Percentiles rank a stretch among this genome's conserved stretches.
phyloP scores from a whole-genome alignment of 148 eudicot genomes.

The Chenopodium formosanum region DNA sequence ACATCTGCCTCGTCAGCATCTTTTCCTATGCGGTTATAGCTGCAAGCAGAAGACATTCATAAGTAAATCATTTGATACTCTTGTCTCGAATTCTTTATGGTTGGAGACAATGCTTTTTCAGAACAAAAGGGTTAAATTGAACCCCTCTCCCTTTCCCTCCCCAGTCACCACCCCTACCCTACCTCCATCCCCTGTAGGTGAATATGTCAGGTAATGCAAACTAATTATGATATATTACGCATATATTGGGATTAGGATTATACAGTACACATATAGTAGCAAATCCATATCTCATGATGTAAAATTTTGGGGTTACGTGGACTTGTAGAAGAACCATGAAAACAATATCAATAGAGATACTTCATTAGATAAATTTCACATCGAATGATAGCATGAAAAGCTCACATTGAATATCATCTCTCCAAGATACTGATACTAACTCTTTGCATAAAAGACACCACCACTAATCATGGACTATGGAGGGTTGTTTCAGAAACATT shows the following conservation, averaged over 20 bases:
- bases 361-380: neutral
- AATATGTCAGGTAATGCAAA: neutral
- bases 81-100: neutral
- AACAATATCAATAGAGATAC: neutral
- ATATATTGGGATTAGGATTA: neutral
- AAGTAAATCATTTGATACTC: slow-evolving; percentile 7
- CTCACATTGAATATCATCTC: neutral
- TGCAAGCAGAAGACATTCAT: slow-evolving; percentile 33
- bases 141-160: neutral
- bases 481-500: neutral
- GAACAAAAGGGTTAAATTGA: neutral
- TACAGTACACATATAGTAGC: neutral
- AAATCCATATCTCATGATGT: neutral
- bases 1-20: slow-evolving; percentile 79
- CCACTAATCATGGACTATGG: neutral
- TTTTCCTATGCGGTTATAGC: slow-evolving; percentile 79
- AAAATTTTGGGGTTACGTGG: neutral
- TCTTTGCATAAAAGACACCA: neutral
- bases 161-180: neutral
- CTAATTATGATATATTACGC: neutral
- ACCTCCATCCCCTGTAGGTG: neutral
- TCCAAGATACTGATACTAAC: neutral
- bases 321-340: neutral
- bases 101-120: neutral
- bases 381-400: neutral